phyloP scores from a whole-genome alignment of 2,329 filamentous ascomycete species.

The Sclerotinia nivalis region DNA sequence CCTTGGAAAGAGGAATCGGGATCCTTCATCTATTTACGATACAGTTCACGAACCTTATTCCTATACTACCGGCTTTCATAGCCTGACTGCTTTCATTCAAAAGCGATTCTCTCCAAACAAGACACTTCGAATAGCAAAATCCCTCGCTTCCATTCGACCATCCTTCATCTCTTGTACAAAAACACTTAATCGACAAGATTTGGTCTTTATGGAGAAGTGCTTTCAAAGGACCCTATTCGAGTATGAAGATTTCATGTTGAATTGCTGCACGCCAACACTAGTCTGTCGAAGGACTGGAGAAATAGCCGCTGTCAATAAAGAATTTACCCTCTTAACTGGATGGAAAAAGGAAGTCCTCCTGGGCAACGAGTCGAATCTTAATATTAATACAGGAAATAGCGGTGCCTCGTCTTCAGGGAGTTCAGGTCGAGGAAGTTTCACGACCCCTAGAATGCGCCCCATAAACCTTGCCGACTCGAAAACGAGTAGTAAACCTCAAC shows the following conservation, averaged over 20 bases:
- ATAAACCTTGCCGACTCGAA: slow-evolving; percentile 45
- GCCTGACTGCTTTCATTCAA: slow-evolving; percentile 76
- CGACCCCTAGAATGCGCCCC: slow-evolving; percentile 54
- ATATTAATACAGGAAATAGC: slow-evolving; percentile 64
- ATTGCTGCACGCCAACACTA: slow-evolving; percentile 85
- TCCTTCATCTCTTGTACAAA: slow-evolving; percentile 91
- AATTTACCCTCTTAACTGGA: slow-evolving; percentile 92
- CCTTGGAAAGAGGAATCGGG: slow-evolving; percentile 57
- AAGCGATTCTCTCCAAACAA: slow-evolving; percentile 76
- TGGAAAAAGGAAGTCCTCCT: slow-evolving; percentile 90
- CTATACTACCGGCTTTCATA: slow-evolving; percentile 88
- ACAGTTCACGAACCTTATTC: slow-evolving; percentile 88
- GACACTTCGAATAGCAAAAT: slow-evolving; percentile 79
- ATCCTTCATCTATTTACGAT: slow-evolving; percentile 85
- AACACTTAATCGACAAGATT: slow-evolving; percentile 82
- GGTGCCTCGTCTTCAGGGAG: slow-evolving; percentile 31
- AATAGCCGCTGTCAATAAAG: slow-evolving; percentile 92
- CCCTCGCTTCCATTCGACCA: slow-evolving; percentile 84
- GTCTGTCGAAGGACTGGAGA: slow-evolving; percentile 91
- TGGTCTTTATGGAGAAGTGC: slow-evolving; percentile 97
- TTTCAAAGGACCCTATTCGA: slow-evolving; percentile 91
- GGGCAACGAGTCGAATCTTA: slow-evolving; percentile 83
- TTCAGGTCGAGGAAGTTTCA: slow-evolving; percentile 47
- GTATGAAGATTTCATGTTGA: slow-evolving; percentile 88
- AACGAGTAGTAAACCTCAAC: slow-evolving; percentile 57